These are phyloP conservation scores for Orobanche coerulescens DNA, from an alignment of 257 asterid species.

Conservation along the genomic window DNA sequence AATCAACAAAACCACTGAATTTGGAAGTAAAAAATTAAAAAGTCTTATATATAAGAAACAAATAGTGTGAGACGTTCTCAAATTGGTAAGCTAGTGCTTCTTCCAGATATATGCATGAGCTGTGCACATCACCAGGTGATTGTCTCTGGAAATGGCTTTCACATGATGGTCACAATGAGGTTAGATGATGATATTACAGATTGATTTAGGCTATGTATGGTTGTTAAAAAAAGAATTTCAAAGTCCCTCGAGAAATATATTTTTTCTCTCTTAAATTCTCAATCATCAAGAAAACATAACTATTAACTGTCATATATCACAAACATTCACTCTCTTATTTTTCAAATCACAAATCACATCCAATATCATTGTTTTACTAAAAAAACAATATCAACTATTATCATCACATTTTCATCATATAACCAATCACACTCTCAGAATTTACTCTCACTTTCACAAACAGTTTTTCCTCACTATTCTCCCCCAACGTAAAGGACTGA, in stretches of 20 bases:
- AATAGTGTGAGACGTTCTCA: neutral
- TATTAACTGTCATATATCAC: no score
- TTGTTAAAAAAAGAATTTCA: neutral
- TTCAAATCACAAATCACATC: neutral
- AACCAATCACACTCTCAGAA: neutral
- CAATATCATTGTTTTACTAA: neutral
- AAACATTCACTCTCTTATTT: neutral
- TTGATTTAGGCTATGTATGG: neutral
- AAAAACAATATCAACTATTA: neutral
- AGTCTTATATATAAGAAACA: neutral
- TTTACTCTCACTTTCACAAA: neutral
- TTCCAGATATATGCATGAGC: slow-evolving; percentile 13
- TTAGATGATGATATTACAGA: neutral
- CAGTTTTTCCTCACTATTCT: neutral
- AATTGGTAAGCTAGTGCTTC: slow-evolving; percentile 2
- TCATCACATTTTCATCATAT: neutral
- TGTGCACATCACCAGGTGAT: neutral
- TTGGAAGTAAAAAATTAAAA: neutral
- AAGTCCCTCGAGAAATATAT: neutral
- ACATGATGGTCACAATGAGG: neutral
- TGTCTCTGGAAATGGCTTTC: neutral
- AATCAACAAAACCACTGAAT: slow-evolving; percentile 7
- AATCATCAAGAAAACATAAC: neutral
- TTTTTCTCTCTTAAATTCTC: neutral
- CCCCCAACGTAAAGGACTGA: neutral